phyloP scores from a whole-genome alignment of 2,329 filamentous ascomycete species.

The Xenosphaeropsis pyriputrescens region DNA sequence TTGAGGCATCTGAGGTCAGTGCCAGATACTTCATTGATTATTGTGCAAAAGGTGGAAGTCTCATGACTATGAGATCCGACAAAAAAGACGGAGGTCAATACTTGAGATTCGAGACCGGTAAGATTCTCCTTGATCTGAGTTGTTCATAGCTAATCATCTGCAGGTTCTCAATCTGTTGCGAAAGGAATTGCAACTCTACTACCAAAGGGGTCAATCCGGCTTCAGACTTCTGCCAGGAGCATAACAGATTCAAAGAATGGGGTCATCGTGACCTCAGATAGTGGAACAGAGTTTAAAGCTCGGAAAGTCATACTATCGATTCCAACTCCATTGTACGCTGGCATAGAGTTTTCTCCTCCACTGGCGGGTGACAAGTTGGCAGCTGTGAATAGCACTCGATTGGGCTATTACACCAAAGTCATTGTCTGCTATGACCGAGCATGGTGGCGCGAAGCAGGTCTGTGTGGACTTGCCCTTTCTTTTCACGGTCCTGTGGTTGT shows the following conservation, averaged over 20 bases:
- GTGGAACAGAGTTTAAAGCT: background rate
- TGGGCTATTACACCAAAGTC: conserved; percentile 27
- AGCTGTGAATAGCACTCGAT: background rate
- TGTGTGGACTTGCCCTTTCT: conserved; percentile 22
- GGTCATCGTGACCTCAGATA: background rate
- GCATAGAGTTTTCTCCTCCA: background rate
- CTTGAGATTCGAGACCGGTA: background rate
- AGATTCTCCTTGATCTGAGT: background rate
- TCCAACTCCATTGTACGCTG: background rate
- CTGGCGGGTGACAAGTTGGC: background rate
- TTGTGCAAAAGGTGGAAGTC: conserved; percentile 32
- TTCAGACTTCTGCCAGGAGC: background rate
- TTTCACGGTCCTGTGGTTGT: conserved; percentile 23
- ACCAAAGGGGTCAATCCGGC: background rate
- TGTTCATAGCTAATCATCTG: background rate
- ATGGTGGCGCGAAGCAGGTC: conserved; percentile 13
- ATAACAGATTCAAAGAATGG: background rate
- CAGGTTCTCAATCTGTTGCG: background rate
- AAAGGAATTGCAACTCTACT: background rate
- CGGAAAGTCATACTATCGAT: background rate
- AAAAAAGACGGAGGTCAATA: conserved; percentile 27
- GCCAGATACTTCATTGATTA: conserved; percentile 39
- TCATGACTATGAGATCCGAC: conserved; percentile 36
- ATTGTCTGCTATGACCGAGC: background rate
- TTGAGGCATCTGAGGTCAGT: conserved; percentile 30